Base-by-base conservation (phyloP, 2,329 filamentous ascomycete species). In the Colletotrichum viniferum region DNA sequence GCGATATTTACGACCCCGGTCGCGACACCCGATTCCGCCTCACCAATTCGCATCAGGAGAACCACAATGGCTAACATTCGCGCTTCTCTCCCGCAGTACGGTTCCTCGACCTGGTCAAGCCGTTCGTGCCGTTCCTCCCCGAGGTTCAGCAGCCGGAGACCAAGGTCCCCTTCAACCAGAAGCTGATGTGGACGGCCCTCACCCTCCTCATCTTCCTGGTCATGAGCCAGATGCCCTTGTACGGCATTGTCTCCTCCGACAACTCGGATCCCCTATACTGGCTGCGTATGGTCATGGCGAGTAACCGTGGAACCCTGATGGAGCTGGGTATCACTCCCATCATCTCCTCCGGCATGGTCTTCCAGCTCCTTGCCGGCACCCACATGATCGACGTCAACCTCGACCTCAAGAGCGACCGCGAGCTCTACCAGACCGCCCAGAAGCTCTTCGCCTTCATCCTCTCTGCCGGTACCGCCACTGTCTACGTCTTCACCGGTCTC, bases 311-410 rank as follows among this genome's bases (percentile, higher is more conserved):
- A 87, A 98, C 96, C 30, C 86, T 98, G 85, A 98, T 98, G 96
- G 96, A 98, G 85, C 85, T 98, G 89, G 96, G 96, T 90, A 97
- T 98, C 82, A 98, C 97, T 28, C 97, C 97, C 82, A 99, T 99
- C 87, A 98, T 99, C 88, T 98, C 97, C 76, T 98, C 97, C 48
- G 97, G 97, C 88, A 99, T 99, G 97, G 96, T 99, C 83, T 99
- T 99, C 93, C 97, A 99, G 93, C 96, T 99, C 83, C 95, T 99
- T 79, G 97, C 97, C 84, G 97, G 97, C 84, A 99, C 97, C 86
- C 97, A 99, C 92, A 94, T 98, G 89, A 98, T 99, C 88, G 97
- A 99, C 86, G 96, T 99, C 90, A 98, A 99, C 92, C 95, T 99
- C 82, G 97, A 99, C 91, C 94, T 98, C 87, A 99, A 99, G 92